Base-by-base conservation (phyloP, 768 basidiomycete genomes). In the Phallus indusiatus region DNA sequence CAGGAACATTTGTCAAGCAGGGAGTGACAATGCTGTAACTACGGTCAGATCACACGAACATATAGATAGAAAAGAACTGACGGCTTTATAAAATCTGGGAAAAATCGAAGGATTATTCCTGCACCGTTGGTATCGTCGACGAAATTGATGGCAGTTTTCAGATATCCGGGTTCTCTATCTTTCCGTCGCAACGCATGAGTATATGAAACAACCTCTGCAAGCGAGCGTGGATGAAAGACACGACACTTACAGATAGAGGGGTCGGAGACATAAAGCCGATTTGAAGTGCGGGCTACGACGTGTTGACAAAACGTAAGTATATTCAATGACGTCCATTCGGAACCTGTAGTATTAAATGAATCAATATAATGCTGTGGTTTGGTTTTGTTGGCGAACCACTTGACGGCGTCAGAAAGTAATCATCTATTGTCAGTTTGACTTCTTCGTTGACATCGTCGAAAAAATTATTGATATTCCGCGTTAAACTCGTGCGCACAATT, bases 231-330 rank as follows among this genome's bases (percentile, higher is more conserved):
- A 22, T 9, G 11, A 3, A 14, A n/a, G 14, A 57, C n/a, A n/a
- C n/a, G 47, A 22, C 36, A 68, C 74, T 36, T 47, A 79, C 81
- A 81, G 1, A 77, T 53, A 2, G 79, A 76, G 2, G 74, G 78
- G 33, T 73, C 66, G 0, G 80, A 81, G 5, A 82, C 75, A 55
- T 82, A 78, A 0, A 74, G 48, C 16, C 81, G 73, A 61, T 78
- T 79, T 50, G 67, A 76, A 4, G 70, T 66, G 42, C 77, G 72
- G 36, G 72, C 70, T 12, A 81, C 65, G 16, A 81, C 64, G 24
- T 69, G 60, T 60, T 65, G 70, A 9, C 71, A 63, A 0, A 58
- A 63, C 0, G 68, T 62, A 8, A 71, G 24, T 2, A 63, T 68
- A 0, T 66, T 64, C 7, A 77, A 54, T 1, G 62, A 62, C 11